Evolutionary conservation across 2,329 filamentous ascomycete genomes (phyloP), one percentile per base, ranked within the genome.

Genomic region (Gremmenia infestans): DNA sequence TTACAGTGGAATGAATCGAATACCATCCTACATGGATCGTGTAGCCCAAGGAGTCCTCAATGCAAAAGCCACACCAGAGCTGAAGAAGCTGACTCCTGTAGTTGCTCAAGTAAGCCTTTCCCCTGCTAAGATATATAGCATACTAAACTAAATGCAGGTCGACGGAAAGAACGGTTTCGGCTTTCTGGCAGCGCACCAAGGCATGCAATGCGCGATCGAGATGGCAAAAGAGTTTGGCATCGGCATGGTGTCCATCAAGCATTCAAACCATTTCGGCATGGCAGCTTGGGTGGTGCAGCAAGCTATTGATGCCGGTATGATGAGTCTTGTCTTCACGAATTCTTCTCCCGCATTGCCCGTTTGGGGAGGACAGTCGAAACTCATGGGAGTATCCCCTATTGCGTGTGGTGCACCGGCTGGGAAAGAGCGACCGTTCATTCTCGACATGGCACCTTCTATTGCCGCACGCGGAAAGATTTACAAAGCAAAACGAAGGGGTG

Each of bases 261-360:
- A 87, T 71, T 88, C 85, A 42, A 93, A 93, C 65, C 88, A 93
- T 70, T 92, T 89, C 65, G 89, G 89, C 53, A 94, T 94, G 89
- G 81, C 81, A 3, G 89, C 89, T 0, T 93, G 88, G 87, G 68
- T 91, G 0, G 88, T 91, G 11, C 86, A 89, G 69, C 85, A 91
- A 71, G 89, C 88, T 0, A 71, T 92, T 14, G 86, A 93, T 56
- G 84, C 81, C 0, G 77, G 78, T 39, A 84, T 88, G 81, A 85
- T 89, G 87, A 61, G 61, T 52, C 56, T 72, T 3, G 70, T 68
- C 0, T 72, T 72, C 55, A 72, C 71, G 5, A 72, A 72, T 49
- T 68, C 69, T 0, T 63, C 62, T 7, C 64, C 65, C 0, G 65
- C 66, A 14, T 63, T 73, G 53, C 68, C 71, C 0, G 67, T 70